Evolutionary conservation across 106 monocot genomes (phyloP), one percentile per base, ranked within the genome.

Genomic region (Dioscorea alata): DNA sequence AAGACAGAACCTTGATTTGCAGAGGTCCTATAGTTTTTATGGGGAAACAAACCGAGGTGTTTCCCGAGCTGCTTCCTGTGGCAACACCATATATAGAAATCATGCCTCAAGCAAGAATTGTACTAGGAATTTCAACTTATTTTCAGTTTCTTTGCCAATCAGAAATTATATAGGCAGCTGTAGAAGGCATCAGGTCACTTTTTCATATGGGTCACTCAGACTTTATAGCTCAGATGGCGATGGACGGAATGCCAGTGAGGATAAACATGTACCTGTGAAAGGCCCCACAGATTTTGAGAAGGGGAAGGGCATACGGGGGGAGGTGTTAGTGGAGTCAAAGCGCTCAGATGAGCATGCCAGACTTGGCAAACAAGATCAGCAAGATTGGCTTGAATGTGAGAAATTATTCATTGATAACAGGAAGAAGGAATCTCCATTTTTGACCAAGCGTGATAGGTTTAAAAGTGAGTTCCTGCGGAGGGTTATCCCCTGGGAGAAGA

Each of bases 401-500:
- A 87, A 79, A 28, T 69, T 81, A 15, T 78, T 78, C 10, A 72
- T 85, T 62, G 85, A 74, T 33, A 72, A 61, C 58, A 85, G 75
- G 68, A 83, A 50, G 64, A 93, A 74, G 32, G 93, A 99, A 31
- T 93, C 85, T 18, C 87, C 90, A 1, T 93, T 99, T 57, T 59
- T 99, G 33, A 87, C 89, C 24, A 99, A 75, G 76, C 71, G 81
- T 51, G 82, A 87, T 72, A 84, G 87, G 73, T 99, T 93, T 56
- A 93, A 82, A 58, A 88, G 83, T 75, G 99, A 99, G 61, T 87
- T 99, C 59, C 59, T 90, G 78, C 75, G 90, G 12, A 84, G 93
- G 57, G 78, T 99, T 25, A 59, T 85, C 57, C 93, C 90, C 23
- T 93, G 93, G 93, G 99, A 99, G 61, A 90, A 93, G 70, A 88